phyloP scores from a whole-genome alignment of 306 rosid genomes.

The Corylus heterophylla region DNA sequence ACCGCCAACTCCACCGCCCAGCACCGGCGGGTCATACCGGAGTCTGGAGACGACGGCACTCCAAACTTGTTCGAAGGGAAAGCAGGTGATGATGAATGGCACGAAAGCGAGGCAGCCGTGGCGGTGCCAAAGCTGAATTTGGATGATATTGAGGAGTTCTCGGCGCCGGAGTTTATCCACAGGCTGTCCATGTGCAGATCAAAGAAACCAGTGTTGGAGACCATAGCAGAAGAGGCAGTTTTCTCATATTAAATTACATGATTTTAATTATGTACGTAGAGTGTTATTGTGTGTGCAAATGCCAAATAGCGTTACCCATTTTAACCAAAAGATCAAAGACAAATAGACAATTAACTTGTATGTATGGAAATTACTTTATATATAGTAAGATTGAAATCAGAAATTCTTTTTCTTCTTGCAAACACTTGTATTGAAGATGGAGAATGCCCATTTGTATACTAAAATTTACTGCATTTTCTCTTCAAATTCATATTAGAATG shows the following conservation, averaged over 20 bases:
- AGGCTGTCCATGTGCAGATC: constrained; percentile 72
- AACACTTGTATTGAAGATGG: no score
- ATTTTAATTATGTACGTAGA: neutral
- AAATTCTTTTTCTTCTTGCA: no score
- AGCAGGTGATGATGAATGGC: neutral
- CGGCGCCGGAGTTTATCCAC: constrained; percentile 51
- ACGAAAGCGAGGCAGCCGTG: neutral
- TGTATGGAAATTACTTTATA: no score
- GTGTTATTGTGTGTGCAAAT: neutral
- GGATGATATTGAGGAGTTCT: constrained; percentile 66
- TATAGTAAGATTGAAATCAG: no score
- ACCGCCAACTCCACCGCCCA: constrained; percentile 39
- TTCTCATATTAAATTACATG: constrained; percentile 29
- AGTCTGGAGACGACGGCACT: neutral
- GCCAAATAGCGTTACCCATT: neutral
- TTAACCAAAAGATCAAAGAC: no score
- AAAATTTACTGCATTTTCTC: no score
- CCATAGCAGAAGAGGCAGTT: constrained; percentile 66
- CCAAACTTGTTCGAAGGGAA: neutral
- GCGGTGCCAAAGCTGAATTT: constrained; percentile 38
- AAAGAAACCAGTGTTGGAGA: constrained; percentile 80
- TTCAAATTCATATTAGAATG: no score
- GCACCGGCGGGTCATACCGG: constrained; percentile 37
- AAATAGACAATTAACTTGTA: no score
- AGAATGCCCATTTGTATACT: no score